phyloP scores from a whole-genome alignment of 129 eudicot genomes.

The Saussurea involucrata region DNA sequence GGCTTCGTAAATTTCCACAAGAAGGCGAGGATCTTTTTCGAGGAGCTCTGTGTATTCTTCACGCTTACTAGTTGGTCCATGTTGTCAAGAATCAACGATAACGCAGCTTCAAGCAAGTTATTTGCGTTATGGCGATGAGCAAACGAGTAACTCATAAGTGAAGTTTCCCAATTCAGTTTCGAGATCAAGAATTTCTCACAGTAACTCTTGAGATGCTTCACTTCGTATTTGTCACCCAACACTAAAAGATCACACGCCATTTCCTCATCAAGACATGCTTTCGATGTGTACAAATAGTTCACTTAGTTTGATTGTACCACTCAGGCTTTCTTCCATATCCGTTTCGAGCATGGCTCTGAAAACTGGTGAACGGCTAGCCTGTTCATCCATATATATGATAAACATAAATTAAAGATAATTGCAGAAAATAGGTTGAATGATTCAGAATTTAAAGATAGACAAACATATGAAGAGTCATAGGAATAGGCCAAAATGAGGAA shows the following conservation, averaged over 20 bases:
- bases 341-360: constrained; percentile 95
- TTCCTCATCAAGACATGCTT: constrained; percentile 81
- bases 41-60: constrained; percentile 80
- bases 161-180: constrained; percentile 73
- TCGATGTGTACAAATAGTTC: constrained; percentile 82
- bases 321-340: constrained; percentile 91
- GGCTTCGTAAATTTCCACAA: constrained; percentile 82
- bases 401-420: background rate
- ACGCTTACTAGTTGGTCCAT: constrained; percentile 73
- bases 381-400: constrained; percentile 11
- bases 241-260: constrained; percentile 80
- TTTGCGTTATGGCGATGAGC: constrained; percentile 88
- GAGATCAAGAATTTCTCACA: constrained; percentile 89
- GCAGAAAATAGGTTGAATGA: background rate
- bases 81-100: constrained; percentile 71
- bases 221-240: constrained; percentile 86
- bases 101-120: constrained; percentile 67
- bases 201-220: constrained; percentile 76
- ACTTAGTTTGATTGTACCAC: constrained; percentile 86
- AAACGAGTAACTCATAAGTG: constrained; percentile 68
- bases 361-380: constrained; percentile 97
- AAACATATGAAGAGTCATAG: background rate
- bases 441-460: background rate
- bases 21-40: constrained; percentile 83
- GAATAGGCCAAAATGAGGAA: too few species aligned